A percentile compares a stretch with the other conserved stretches of the same genome.
These are phyloP conservation scores for Naganishia onofrii DNA, from an alignment of 768 basidiomycete species.

Conservation along the genomic window DNA sequence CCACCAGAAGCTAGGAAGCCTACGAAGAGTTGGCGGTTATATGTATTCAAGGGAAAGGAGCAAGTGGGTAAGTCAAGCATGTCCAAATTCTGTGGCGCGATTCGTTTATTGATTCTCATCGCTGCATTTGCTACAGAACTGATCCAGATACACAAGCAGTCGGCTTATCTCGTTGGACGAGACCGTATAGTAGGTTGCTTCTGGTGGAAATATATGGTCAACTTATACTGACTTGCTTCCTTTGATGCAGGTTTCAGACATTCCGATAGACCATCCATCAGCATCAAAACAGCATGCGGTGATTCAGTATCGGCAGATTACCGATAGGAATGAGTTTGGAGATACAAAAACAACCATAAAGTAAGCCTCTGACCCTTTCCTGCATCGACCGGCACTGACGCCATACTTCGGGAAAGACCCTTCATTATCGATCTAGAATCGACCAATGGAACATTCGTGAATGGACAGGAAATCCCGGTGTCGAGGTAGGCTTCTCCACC, in stretches of 20 bases:
- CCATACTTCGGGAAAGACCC: constrained; percentile 59
- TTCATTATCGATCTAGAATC: constrained; percentile 97
- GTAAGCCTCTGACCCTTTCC: constrained; percentile 57
- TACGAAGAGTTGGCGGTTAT: constrained; percentile 81
- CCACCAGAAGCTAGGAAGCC: constrained; percentile 97
- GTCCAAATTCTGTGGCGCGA: neutral
- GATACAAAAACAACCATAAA: constrained; percentile 73
- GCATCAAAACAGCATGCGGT: constrained; percentile 98
- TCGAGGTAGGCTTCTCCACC: constrained; percentile 62
- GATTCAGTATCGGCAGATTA: constrained; percentile 88
- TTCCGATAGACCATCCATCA: constrained; percentile 90
- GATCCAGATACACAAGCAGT: constrained; percentile 88
- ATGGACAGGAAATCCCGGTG: constrained; percentile 76
- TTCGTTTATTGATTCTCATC: neutral
- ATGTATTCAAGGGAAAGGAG: constrained; percentile 94
- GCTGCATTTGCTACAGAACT: constrained; percentile 61
- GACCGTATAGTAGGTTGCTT: constrained; percentile 70
- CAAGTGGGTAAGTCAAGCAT: constrained; percentile 69
- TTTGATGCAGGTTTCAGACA: constrained; percentile 57
- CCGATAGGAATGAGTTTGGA: constrained; percentile 84
- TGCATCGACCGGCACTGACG: neutral
- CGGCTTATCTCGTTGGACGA: constrained; percentile 87
- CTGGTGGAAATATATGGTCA: neutral
- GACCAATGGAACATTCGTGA: constrained; percentile 93
- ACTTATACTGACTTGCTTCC: neutral